Evolutionary conservation across 352 stramenopile species (phyloP).

Genomic region (Phytophthora macrochlamydospora): DNA sequence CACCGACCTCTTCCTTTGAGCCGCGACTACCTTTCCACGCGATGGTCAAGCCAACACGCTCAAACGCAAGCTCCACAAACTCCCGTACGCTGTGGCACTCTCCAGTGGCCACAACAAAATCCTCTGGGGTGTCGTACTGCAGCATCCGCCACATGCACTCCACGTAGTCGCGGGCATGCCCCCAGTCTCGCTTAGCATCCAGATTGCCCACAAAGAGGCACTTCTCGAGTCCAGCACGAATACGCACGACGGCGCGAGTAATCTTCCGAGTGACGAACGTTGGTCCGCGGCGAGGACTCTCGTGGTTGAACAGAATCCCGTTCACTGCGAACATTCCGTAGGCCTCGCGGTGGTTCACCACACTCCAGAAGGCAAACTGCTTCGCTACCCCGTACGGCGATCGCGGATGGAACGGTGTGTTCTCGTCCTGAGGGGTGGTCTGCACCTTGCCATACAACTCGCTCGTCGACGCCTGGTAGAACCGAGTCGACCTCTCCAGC

Average conservation of each 20-base stretch:
- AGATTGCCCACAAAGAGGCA: constrained; percentile 98
- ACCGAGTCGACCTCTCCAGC: constrained; percentile 66
- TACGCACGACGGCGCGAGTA: constrained; percentile 94
- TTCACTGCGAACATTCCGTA: constrained; percentile 96
- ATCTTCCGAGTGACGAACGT: constrained; percentile 99
- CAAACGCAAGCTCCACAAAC: constrained; percentile 98
- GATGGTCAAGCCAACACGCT: constrained; percentile 87
- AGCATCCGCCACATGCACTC: constrained; percentile 99
- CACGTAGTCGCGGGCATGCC: constrained; percentile 98
- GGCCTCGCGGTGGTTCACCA: constrained; percentile 99
- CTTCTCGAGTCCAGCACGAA: constrained; percentile 92
- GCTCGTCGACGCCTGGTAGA: constrained; percentile 98
- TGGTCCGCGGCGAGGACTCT: constrained; percentile 96
- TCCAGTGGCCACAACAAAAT: constrained; percentile 92
- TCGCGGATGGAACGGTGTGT: constrained; percentile 98
- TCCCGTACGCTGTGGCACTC: constrained; percentile 98
- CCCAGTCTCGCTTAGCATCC: constrained; percentile 98
- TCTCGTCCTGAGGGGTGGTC: constrained; percentile 96
- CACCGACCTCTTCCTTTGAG: constrained; percentile 93
- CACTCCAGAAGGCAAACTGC: constrained; percentile 99
- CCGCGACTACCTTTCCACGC: constrained; percentile 91
- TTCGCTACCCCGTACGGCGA: constrained; percentile 98
- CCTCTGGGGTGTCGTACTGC: constrained; percentile 77
- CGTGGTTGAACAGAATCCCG: constrained; percentile 99
- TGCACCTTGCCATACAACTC: constrained; percentile 99